Evolutionary conservation across 139 green algal genomes (phyloP), one percentile per base, ranked within the genome.

Genomic region (Chlorella vulgaris): DNA sequence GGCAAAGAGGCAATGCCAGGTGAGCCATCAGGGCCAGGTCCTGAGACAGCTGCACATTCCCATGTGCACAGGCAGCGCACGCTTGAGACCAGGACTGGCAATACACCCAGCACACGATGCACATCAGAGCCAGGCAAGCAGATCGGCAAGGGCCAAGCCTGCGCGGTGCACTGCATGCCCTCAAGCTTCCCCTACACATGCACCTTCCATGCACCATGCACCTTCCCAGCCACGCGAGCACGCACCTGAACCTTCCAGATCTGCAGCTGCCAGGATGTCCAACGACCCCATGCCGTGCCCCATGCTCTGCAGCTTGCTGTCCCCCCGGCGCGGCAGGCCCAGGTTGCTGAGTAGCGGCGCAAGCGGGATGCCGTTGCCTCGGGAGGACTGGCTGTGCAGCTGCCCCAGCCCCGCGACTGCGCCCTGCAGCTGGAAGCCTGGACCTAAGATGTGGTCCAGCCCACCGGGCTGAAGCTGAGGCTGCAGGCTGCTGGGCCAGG

Each of bases 231-330:
- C 58, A 13, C 7, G 58, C 26, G 15, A 22, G 6, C 3, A 15
- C 53, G 4, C 58, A 80, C 58, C 58, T 33, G 58, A 79, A 19
- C 55, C 50, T 15, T 83, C 74, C 2, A 86, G 29, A 19, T 83
- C 74, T 5, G 58, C 74, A 18, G 62, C 62, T 18, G 81, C 74
- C 40, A 86, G 47, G 31, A 83, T 86, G 58, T 86, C 81, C 7
- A 86, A 31, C 0, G 81, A 86, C 0, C 66, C 81, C 35, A 86
- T 68, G 53, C 80, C 80, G 13, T 51, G 70, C 53, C 47, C 62
- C 43, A 68, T 29, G 28, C 40, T 70, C 28, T 80, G 36, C 26
- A 84, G 31, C 62, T 81, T 67, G 51, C 51, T 68, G 38, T 69
- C 55, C 2, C 53, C 74, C 26, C 40, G 60, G 8, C 58, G 58